phyloP scores from a whole-genome alignment of 345 rosid genomes.

The Syzygium jambos region DNA sequence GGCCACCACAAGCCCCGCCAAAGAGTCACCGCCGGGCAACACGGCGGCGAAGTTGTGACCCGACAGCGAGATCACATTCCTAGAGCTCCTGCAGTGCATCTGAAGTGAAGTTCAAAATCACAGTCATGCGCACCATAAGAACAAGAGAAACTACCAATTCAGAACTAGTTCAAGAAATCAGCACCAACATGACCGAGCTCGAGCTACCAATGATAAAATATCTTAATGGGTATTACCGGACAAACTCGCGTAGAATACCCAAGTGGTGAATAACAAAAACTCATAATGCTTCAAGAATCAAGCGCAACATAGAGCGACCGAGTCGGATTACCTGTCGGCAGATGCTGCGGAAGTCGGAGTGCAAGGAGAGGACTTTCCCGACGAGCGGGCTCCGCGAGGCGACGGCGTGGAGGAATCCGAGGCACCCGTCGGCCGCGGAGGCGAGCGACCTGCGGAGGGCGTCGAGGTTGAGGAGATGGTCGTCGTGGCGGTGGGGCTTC shows the following conservation, averaged over 20 bases:
- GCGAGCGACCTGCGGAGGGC: conserved; percentile 20
- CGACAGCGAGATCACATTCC: conserved; percentile 24
- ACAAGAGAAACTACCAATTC: background rate
- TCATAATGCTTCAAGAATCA: background rate
- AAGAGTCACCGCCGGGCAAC: conserved; percentile 83
- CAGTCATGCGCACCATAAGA: background rate
- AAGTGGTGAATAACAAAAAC: background rate
- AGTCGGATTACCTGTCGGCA: conserved; percentile 31
- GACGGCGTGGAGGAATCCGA: conserved; percentile 23
- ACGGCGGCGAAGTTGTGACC: conserved; percentile 75
- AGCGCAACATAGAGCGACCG: background rate
- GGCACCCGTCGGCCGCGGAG: conserved; percentile 30
- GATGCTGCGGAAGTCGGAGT: conserved; percentile 30
- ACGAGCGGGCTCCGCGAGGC: conserved; percentile 45
- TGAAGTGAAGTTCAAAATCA: conserved; percentile 5
- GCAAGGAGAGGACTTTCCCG: conserved; percentile 29
- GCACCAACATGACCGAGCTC: background rate
- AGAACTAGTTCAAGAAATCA: background rate
- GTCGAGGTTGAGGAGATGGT: conserved; percentile 16
- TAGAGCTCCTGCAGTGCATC: conserved; percentile 32
- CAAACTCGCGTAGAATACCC: background rate
- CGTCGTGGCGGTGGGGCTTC: conserved; percentile 17
- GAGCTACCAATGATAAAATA: background rate
- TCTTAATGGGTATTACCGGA: background rate
- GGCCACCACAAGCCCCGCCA: conserved; percentile 81